These are phyloP conservation scores for Gyrodon lividus DNA, from an alignment of 768 basidiomycete genomes.

Conservation along the genomic window DNA sequence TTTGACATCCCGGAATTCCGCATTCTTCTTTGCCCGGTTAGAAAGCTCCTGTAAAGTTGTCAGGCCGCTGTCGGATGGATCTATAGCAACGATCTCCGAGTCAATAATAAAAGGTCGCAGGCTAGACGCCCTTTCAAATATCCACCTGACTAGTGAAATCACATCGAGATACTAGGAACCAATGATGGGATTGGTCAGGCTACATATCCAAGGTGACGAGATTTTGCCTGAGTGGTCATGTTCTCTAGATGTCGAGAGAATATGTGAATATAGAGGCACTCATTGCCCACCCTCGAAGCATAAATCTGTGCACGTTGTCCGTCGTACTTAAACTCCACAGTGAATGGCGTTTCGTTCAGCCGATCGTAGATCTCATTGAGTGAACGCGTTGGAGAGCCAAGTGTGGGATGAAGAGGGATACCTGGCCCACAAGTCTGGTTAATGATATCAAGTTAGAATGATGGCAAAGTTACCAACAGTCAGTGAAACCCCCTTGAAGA, in stretches of 20 bases:
- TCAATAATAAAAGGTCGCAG: conserved; percentile 74
- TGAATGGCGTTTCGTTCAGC: conserved; percentile 63
- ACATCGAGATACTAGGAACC: conserved; percentile 77
- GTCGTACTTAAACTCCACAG: conserved; percentile 91
- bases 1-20: conserved; percentile 68
- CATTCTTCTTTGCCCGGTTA: conserved; percentile 81
- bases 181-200: conserved; percentile 13
- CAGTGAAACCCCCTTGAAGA: conserved; percentile 61
- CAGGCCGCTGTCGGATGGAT: conserved; percentile 57
- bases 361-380: conserved; percentile 80
- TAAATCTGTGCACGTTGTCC: conserved; percentile 87
- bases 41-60: conserved; percentile 87
- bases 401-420: conserved; percentile 80
- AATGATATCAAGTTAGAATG: conserved; percentile 6
- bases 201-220: background rate
- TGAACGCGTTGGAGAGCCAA: conserved; percentile 85
- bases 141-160: conserved; percentile 49
- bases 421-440: conserved; percentile 41
- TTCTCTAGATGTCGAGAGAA: conserved; percentile 91
- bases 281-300: conserved; percentile 34
- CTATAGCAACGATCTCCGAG: conserved; percentile 85
- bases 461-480: conserved; percentile 56
- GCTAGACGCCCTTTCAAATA: conserved; percentile 44
- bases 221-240: conserved; percentile 80
- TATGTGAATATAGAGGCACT: conserved; percentile 48